These are phyloP conservation scores for Suillus ampliporus DNA, from an alignment of 768 basidiomycete species.

Conservation along the genomic window DNA sequence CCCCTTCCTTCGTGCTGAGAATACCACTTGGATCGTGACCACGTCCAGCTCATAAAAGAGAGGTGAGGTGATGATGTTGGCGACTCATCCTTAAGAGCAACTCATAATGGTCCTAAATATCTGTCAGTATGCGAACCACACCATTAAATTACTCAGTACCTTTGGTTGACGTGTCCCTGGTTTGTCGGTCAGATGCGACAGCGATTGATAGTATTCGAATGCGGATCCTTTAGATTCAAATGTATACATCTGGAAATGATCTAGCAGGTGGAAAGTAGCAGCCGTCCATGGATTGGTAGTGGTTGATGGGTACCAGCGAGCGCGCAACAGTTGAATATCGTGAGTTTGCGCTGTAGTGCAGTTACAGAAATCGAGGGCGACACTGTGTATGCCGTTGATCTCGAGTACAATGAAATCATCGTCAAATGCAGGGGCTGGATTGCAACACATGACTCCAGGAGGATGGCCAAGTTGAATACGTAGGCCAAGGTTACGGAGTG, in stretches of 20 bases:
- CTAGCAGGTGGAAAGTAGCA: conserved; percentile 32
- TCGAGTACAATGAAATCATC: not conserved
- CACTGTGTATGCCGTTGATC: conserved; percentile 26
- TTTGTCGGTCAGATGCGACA: conserved; percentile 32
- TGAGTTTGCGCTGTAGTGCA: conserved; percentile 13
- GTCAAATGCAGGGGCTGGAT: not conserved
- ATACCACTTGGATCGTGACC: not conserved
- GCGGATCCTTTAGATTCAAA: conserved; percentile 34
- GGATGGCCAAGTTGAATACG: conserved; percentile 29
- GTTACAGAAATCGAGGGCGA: conserved; percentile 21
- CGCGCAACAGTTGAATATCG: conserved; percentile 15
- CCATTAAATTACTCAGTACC: not conserved
- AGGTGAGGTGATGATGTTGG: not conserved
- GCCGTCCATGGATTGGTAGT: conserved; percentile 27
- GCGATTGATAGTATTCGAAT: conserved; percentile 27
- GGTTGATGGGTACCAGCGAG: conserved; percentile 20
- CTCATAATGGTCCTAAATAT: not conserved
- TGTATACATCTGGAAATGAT: conserved; percentile 31
- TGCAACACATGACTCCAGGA: conserved; percentile 19
- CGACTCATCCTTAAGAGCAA: not conserved
- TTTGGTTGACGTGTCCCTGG: conserved; percentile 19
- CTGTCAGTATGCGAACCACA: not conserved
- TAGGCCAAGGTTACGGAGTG: conserved; percentile 23
- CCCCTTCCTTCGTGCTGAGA: not conserved
- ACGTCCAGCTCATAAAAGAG: not conserved